Conservation (phyloP, 345 rosid genomes). For the Arabidopsis suecica region DNA sequence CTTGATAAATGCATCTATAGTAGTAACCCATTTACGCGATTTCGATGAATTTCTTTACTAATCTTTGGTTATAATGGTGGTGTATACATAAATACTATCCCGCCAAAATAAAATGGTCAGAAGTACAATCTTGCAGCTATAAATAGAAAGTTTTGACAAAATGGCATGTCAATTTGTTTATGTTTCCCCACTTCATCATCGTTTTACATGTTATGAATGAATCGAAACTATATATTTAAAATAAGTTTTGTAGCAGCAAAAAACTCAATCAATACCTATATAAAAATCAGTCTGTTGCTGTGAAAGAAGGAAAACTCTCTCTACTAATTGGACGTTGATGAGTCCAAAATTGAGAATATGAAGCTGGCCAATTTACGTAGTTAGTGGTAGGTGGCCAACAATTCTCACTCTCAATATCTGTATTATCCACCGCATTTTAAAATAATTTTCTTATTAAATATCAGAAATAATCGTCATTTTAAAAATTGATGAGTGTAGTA, state of each 20-base stretch:
- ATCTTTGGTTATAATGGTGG: background rate
- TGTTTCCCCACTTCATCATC: background rate
- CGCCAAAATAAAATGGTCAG: background rate
- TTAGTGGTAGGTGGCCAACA: conserved; percentile 35
- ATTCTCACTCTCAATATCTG: background rate
- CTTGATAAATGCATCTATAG: background rate
- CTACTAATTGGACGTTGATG: background rate
- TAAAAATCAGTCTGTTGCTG: background rate
- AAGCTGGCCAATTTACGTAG: conserved; percentile 22
- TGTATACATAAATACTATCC: background rate
- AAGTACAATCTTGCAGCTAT: background rate
- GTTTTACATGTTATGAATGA: background rate
- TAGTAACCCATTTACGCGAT: background rate
- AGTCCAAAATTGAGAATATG: conserved; percentile 4
- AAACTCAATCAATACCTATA: background rate
- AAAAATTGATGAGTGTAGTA: too few species aligned
- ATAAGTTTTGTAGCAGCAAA: background rate
- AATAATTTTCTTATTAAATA: too few species aligned
- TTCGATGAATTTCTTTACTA: background rate
- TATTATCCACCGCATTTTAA: too few species aligned
- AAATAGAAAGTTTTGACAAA: background rate
- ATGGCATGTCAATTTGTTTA: background rate
- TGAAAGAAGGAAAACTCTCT: background rate
- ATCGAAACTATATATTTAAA: background rate
- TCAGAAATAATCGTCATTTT: too few species aligned